Conservation (phyloP, 139 green algal genomes). For the Tetratostichococcus sp. region DNA sequence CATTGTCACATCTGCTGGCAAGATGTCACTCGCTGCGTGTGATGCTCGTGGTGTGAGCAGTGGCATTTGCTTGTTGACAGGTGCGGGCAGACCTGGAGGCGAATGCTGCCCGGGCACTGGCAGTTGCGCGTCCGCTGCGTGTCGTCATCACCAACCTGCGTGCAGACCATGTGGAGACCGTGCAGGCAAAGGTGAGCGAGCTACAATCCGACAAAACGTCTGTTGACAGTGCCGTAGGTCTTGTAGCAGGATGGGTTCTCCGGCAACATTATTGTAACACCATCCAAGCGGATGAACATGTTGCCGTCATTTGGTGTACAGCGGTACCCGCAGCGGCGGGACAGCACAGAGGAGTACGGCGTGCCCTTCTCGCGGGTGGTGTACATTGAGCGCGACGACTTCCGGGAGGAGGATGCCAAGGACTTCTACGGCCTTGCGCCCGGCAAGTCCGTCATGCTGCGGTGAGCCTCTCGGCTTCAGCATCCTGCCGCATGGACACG, state of each 20-base stretch:
- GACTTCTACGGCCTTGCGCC: slow-evolving; percentile 89
- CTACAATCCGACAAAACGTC: too few species aligned
- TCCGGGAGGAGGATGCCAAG: slow-evolving; percentile 82
- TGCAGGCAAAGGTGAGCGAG: slow-evolving; percentile 47
- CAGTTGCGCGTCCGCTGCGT: slow-evolving; percentile 81
- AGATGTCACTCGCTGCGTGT: too few species aligned
- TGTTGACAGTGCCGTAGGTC: too few species aligned
- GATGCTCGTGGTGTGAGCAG: too few species aligned
- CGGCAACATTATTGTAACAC: too few species aligned
- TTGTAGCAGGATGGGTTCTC: too few species aligned
- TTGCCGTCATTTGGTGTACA: background rate
- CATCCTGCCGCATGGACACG: too few species aligned
- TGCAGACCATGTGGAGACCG: slow-evolving; percentile 57
- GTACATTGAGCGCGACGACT: slow-evolving; percentile 95
- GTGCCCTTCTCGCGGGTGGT: slow-evolving; percentile 78
- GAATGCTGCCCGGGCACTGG: slow-evolving; percentile 68
- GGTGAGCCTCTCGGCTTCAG: slow-evolving; percentile 31
- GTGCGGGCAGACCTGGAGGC: slow-evolving; percentile 33
- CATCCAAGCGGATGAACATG: background rate
- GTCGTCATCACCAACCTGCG: slow-evolving; percentile 84
- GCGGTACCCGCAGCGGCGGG: background rate
- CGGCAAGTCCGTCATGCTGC: slow-evolving; percentile 89
- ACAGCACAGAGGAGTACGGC: slow-evolving; percentile 25
- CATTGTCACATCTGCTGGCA: background rate
- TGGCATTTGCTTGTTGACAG: too few species aligned